A percentile compares a stretch with the other conserved stretches of the same genome.
These are phyloP conservation scores for Rhynchosporium agropyri DNA, from an alignment of 2,329 filamentous ascomycete genomes.

Conservation along the genomic window DNA sequence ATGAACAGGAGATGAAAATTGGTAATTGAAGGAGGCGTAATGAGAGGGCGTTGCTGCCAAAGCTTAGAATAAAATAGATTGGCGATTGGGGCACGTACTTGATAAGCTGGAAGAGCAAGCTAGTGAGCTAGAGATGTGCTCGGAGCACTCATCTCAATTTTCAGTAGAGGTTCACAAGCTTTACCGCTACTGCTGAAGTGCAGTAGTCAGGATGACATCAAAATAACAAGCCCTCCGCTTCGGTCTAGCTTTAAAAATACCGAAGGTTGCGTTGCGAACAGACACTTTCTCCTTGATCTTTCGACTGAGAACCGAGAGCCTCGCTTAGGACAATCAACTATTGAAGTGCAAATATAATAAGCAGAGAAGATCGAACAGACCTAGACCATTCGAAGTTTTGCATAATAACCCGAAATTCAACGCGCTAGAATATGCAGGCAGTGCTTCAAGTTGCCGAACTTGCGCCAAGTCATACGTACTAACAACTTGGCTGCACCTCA, in stretches of 20 bases:
- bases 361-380: not conserved
- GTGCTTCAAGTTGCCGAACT: slow-evolving; percentile 1
- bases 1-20: not conserved
- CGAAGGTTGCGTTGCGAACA: not conserved
- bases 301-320: not conserved
- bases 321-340: not conserved
- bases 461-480: slow-evolving; percentile 1
- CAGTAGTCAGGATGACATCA: not conserved
- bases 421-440: slow-evolving; percentile 4
- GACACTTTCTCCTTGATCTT: not conserved
- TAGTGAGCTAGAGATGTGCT: not conserved
- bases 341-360: not conserved
- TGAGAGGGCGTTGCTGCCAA: no score
- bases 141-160: not conserved
- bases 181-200: not conserved
- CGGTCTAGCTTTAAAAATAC: no score
- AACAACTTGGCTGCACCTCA: slow-evolving; percentile 15
- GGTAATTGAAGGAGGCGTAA: no score
- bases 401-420: slow-evolving; percentile 2
- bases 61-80: no score
- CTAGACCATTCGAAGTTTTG: not conserved
- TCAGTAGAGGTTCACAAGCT: not conserved
- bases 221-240: not conserved
- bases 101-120: not conserved
- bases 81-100: no score